Base-by-base conservation (phyloP, 257 asterid species). In the Nicotiana sylvestris region DNA sequence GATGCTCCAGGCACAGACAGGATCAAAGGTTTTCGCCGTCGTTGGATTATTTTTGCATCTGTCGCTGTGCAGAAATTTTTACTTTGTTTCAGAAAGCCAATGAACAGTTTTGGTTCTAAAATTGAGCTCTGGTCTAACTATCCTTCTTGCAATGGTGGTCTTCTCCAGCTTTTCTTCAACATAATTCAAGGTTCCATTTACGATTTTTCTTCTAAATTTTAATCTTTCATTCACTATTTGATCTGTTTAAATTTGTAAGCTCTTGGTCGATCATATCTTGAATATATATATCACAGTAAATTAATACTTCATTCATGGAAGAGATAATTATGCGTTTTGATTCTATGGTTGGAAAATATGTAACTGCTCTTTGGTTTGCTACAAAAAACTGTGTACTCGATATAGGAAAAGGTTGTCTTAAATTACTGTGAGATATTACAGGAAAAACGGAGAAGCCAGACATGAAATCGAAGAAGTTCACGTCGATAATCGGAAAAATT, bases 21-120 rank as follows among this genome's bases (percentile, higher is more conserved):
- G 58, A 39, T 77, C 51, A 29, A 46, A 21, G 85, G 87, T 49
- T 69, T 90, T 58, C 70, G 86, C 2, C 87, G 60, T 4, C 83
- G 97, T 84, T 92, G 95, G 97, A 86, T 92, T 57, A 51, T 94
- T 21, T 91, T 94, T 77, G 70, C 90, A 33, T 92, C 96, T 2
- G 84, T 92, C 1, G 83, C 81, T 30, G 56, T 83, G 13, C 95
- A 91, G 81, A 94, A 89, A 76, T 9, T 85, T 1, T 10, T 92
- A 2, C 49, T 89, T 30, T 25, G 10, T 43, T 81, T 86, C 81
- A 86, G 81, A 85, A 83, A n/a, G 9, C 97, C 96, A 0, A 1
- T 90, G 91, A 89, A 87, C 16, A 64, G 13, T 57, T 13, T 84
- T 3, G 96, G 96, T 6, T 66, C 86, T 1, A 21, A 43, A 61